Percentiles rank a stretch among this genome's conserved stretches.
These are phyloP conservation scores for Septoria linicola DNA, from an alignment of 2,329 filamentous ascomycete species.

Conservation along the genomic window DNA sequence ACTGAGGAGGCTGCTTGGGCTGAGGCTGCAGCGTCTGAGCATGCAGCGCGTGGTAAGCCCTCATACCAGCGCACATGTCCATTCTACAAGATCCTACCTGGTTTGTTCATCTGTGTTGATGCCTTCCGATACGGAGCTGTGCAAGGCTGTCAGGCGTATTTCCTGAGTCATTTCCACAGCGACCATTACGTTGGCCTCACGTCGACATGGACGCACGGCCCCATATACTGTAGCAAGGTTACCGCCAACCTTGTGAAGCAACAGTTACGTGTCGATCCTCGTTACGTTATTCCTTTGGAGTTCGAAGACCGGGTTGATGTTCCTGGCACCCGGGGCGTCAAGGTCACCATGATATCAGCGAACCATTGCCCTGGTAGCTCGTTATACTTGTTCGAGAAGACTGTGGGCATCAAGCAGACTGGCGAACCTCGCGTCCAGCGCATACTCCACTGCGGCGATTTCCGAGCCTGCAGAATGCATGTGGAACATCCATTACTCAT, in stretches of 20 bases:
- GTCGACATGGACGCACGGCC: constrained; percentile 84
- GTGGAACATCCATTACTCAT: constrained; percentile 76
- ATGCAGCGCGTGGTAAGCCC: constrained; percentile 75
- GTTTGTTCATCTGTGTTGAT: constrained; percentile 89
- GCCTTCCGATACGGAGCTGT: constrained; percentile 95
- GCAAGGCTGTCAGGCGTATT: constrained; percentile 88
- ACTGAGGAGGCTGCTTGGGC: constrained; percentile 90
- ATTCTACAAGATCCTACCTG: constrained; percentile 97
- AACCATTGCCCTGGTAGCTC: constrained; percentile 97
- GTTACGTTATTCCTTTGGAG: constrained; percentile 80
- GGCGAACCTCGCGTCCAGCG: constrained; percentile 62
- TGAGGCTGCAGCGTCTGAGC: constrained; percentile 75
- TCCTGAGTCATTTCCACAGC: constrained; percentile 95
- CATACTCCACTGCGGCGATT: constrained; percentile 93
- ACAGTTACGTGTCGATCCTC: constrained; percentile 79
- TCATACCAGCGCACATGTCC: constrained; percentile 89
- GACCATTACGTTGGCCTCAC: constrained; percentile 95
- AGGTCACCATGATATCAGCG: constrained; percentile 90
- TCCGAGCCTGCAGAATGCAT: constrained; percentile 83
- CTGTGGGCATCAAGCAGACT: constrained; percentile 59
- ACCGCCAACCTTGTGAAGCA: constrained; percentile 86
- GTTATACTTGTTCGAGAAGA: constrained; percentile 87
- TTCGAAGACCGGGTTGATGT: constrained; percentile 80
- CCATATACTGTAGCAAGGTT: constrained; percentile 92
- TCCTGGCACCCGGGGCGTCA: constrained; percentile 76